Conservation (phyloP, 1,284 basidiomycete species). For the Papiliotrema laurentii region DNA sequence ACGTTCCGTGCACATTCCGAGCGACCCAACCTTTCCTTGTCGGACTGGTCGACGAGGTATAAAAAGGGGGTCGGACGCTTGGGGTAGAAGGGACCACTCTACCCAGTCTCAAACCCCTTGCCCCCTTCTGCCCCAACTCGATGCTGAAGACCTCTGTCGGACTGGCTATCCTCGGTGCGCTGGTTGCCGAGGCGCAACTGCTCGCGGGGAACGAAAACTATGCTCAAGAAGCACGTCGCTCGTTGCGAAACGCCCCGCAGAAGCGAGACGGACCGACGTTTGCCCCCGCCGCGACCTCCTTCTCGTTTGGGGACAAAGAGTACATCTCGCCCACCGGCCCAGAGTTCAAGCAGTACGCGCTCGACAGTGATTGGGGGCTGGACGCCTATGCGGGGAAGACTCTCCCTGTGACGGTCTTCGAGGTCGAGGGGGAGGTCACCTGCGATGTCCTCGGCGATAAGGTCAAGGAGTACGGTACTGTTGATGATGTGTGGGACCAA, state of each 20-base stretch:
- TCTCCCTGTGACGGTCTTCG: constrained; percentile 20
- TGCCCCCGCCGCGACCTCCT: constrained; percentile 14
- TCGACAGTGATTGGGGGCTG: constrained; percentile 14
- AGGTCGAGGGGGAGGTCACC: constrained; percentile 21
- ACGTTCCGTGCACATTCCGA: too few species aligned
- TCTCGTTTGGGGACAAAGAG: constrained; percentile 16
- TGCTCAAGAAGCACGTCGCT: constrained; percentile 1
- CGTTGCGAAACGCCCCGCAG: neutral
- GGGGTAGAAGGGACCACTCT: too few species aligned
- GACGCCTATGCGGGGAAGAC: constrained; percentile 7
- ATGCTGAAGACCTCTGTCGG: too few species aligned
- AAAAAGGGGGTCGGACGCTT: too few species aligned
- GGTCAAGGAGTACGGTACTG: constrained; percentile 11
- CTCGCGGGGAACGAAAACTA: constrained; percentile 4
- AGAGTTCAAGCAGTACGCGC: constrained; percentile 15
- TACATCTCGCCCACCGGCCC: constrained; percentile 20
- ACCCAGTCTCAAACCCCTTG: too few species aligned
- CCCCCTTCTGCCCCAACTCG: too few species aligned
- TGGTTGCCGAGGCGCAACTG: neutral
- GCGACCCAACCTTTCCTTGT: too few species aligned
- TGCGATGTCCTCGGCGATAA: constrained; percentile 20
- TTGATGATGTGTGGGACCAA: constrained; percentile 28
- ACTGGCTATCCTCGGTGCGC: too few species aligned
- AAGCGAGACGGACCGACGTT: constrained; percentile 4
- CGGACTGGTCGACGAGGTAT: too few species aligned